A percentile compares a stretch with the other conserved stretches of the same genome.
Evolutionary conservation across 2,329 filamentous ascomycete genomes (phyloP).

Genomic region (Aureobasidium uvarum): DNA sequence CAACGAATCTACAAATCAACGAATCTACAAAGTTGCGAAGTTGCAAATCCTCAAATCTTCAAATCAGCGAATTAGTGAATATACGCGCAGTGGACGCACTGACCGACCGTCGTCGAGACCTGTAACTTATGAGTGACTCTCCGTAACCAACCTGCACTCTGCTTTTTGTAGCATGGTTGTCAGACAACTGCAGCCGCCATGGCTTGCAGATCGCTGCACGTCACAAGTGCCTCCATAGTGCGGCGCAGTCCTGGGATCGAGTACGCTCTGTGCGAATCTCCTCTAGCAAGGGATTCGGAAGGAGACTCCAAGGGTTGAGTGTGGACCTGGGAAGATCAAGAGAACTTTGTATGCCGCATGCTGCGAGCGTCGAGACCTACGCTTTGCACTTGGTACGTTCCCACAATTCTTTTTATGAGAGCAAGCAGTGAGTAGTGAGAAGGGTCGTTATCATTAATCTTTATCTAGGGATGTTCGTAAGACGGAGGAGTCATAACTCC

Average conservation of each 20-base stretch:
- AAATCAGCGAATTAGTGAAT: neutral
- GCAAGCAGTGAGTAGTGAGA: neutral
- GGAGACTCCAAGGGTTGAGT: too few relatives aligned
- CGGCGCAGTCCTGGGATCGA: neutral
- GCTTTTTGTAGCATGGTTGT: neutral
- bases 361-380: too few relatives aligned
- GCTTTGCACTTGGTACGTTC: neutral
- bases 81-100: neutral
- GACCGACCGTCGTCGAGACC: neutral
- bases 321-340: neutral
- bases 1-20: neutral
- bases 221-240: neutral
- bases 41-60: too few relatives aligned
- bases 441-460: conserved; percentile 18
- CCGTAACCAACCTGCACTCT: neutral
- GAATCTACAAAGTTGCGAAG: neutral
- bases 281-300: too few relatives aligned
- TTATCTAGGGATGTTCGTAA: conserved; percentile 15
- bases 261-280: too few relatives aligned
- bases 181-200: neutral
- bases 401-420: neutral
- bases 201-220: neutral
- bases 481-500: neutral
- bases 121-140: too few relatives aligned
- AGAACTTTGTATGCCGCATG: too few relatives aligned